Percentiles rank a stretch among this genome's conserved stretches.
Evolutionary conservation across 139 green algal genomes (phyloP).

Genomic region (Parachlorella kessleri): DNA sequence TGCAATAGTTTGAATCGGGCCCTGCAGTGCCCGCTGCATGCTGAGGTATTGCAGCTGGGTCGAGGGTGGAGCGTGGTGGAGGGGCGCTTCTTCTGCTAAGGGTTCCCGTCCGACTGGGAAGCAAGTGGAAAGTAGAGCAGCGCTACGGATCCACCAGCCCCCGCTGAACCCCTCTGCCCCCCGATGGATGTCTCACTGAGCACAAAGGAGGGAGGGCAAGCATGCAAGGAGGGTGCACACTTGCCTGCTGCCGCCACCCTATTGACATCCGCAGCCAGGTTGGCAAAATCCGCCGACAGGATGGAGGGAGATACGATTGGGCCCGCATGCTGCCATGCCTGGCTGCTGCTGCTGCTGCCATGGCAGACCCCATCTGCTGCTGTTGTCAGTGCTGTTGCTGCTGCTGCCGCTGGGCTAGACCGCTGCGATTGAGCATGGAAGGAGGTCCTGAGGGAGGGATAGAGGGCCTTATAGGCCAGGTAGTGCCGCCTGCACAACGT

Average conservation of each 20-base stretch:
- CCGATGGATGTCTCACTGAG: too few species aligned
- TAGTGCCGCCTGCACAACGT: constrained; percentile 28
- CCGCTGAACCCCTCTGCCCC: too few species aligned
- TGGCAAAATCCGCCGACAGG: constrained; percentile 85
- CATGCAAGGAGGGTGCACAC: constrained; percentile 35
- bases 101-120: too few species aligned
- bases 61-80: too few species aligned
- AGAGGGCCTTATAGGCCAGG: constrained; percentile 59
- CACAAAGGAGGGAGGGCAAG: background rate
- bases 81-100: too few species aligned
- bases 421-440: constrained; percentile 28
- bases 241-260: constrained; percentile 76
- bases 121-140: too few species aligned
- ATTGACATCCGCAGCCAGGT: constrained; percentile 72
- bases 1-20: too few species aligned
- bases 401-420: constrained; percentile 6
- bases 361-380: too few species aligned
- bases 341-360: background rate
- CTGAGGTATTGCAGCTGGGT: too few species aligned
- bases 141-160: too few species aligned
- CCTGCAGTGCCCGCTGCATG: too few species aligned
- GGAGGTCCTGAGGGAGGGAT: constrained; percentile 55
- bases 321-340: constrained; percentile 1
- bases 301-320: constrained; percentile 81
- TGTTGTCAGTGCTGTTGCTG: constrained; percentile 3